Percentiles rank a stretch among this genome's conserved stretches.
Evolutionary conservation across 768 basidiomycete genomes (phyloP).

Genomic region (Phylloporus arenicola): DNA sequence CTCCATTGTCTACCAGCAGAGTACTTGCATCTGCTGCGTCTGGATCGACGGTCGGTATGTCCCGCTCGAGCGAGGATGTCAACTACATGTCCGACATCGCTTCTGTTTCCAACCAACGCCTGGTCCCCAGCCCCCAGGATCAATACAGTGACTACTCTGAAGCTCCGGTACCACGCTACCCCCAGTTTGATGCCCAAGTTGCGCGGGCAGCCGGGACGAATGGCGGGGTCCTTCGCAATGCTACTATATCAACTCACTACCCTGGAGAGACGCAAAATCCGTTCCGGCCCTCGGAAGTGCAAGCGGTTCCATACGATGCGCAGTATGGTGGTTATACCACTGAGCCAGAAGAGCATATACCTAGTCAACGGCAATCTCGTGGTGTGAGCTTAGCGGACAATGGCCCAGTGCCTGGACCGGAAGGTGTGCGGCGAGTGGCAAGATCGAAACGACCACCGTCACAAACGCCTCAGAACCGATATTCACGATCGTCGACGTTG

Average conservation of each 20-base stretch:
- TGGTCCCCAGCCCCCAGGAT: slow-evolving; percentile 34
- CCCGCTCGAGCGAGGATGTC: slow-evolving; percentile 42
- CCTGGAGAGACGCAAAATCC: slow-evolving; percentile 50
- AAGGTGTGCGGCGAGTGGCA: slow-evolving; percentile 76
- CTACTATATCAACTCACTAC: slow-evolving; percentile 34
- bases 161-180: slow-evolving; percentile 12
- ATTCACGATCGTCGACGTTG: slow-evolving; percentile 57
- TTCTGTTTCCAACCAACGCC: slow-evolving; percentile 40
- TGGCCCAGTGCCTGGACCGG: slow-evolving; percentile 76
- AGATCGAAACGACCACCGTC: slow-evolving; percentile 61
- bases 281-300: slow-evolving; percentile 48
- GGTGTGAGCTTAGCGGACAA: slow-evolving; percentile 78
- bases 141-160: slow-evolving; percentile 29
- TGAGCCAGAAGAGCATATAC: slow-evolving; percentile 35
- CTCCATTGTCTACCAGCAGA: slow-evolving; percentile 62
- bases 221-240: slow-evolving; percentile 38
- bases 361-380: slow-evolving; percentile 32
- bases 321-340: slow-evolving; percentile 28
- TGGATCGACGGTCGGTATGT: slow-evolving; percentile 38
- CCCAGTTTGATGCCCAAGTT: slow-evolving; percentile 39
- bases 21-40: slow-evolving; percentile 40
- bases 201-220: slow-evolving; percentile 34
- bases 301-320: slow-evolving; percentile 37
- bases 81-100: slow-evolving; percentile 31
- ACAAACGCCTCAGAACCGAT: slow-evolving; percentile 61